Base-by-base conservation (phyloP, 371 early-diverging fungal species). In the Actinomortierella ambigua region DNA sequence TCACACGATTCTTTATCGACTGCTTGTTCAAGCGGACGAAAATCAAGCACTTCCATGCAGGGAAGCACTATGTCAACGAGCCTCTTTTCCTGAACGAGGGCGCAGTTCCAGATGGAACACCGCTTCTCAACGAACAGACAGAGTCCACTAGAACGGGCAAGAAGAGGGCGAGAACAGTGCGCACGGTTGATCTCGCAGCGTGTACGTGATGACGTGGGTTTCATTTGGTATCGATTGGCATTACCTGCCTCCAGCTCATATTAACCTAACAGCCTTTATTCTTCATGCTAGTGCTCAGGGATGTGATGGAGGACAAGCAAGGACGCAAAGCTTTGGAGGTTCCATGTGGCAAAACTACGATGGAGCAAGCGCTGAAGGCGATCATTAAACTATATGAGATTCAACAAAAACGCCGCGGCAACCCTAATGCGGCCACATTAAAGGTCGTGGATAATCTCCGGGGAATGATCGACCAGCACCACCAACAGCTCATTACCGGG, bases 301-400 rank as follows among this genome's bases (percentile, higher is more conserved):
- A 44, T 44, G 44, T 44, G 44, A 44, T 15, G 20, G 44, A 44
- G 44, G 44, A 44, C 13, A 44, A 20, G 20, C 44, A n/a, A n/a
- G 44, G 44, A n/a, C 44, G 44, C 44, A 44, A 44, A 44, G 44
- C 44, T 6, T 13, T 44, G 44, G 44, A 44, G 15, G 44, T 44
- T 15, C 44, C 44, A 13, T 44, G 44, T 44, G 44, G 44, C 4
- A 44, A 44, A 44, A 44, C 44, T n/a, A 44, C 44, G 4, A 44
- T 44, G 44, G 13, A 44, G 44, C 44, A 44, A 20, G 44, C 44
- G 15, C 20, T 44, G 44, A 44, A 44, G 44, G 44, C 44, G 20
- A 20, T 44, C 44, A 5, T 44, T 20, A 44, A 44, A 44, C 44
- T 44, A 20, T 44, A 13, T 20, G 13, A 13, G n/a, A 15, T 44